Evolutionary conservation across 441 rosid species (phyloP).

Genomic region (Daphne laureola): DNA sequence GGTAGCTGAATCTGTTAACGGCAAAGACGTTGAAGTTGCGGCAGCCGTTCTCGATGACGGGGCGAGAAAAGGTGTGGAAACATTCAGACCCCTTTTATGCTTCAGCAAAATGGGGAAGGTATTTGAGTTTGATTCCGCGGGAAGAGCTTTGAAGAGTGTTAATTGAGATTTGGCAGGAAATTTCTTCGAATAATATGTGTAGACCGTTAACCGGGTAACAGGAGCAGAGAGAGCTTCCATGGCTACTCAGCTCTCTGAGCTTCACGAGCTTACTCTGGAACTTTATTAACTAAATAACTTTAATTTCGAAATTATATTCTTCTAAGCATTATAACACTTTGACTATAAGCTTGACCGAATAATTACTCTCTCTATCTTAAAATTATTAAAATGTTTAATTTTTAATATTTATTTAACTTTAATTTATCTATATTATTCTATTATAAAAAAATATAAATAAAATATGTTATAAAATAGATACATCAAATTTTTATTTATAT

Average conservation of each 20-base stretch:
- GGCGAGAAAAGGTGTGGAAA: slow-evolving; percentile 15
- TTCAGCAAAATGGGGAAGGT: slow-evolving; percentile 10
- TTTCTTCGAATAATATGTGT: slow-evolving; percentile 9
- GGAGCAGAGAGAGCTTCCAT: slow-evolving; percentile 29
- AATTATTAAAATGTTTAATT: too few species aligned
- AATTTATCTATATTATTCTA: too few species aligned
- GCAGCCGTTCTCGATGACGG: slow-evolving; percentile 17
- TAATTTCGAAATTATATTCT: too few species aligned
- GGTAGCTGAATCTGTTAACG: slow-evolving; percentile 15
- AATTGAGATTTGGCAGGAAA: slow-evolving; percentile 9
- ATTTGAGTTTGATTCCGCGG: neutral
- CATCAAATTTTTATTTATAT: too few species aligned
- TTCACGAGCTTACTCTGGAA: too few species aligned
- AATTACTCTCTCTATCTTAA: too few species aligned
- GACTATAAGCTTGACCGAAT: too few species aligned
- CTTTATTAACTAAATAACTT: too few species aligned
- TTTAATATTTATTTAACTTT: too few species aligned
- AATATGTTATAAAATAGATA: too few species aligned
- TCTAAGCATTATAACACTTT: too few species aligned
- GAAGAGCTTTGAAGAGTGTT: slow-evolving; percentile 6
- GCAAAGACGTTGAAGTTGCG: slow-evolving; percentile 16
- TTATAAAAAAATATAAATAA: too few species aligned
- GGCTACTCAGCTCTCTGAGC: slow-evolving; percentile 2
- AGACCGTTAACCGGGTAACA: slow-evolving; percentile 3
- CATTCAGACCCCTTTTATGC: slow-evolving; percentile 10